Evolutionary conservation across 495 filamentous ascomycete species (phyloP).

Genomic region (Neurospora sp.): DNA sequence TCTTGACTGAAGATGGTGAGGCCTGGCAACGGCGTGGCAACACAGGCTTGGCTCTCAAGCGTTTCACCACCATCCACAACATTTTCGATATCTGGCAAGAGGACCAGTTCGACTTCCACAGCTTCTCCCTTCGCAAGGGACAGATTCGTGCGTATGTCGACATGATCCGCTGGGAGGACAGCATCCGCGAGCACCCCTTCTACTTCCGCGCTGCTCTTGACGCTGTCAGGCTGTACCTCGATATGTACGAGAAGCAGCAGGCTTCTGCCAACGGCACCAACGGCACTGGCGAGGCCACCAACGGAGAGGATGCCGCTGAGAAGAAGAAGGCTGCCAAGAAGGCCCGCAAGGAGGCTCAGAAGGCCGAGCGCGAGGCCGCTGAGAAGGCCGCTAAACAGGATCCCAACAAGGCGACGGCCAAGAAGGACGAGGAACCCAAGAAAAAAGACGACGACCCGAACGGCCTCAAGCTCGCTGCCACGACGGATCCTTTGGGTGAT

Average conservation of each 20-base stretch:
- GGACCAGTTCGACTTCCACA: conserved; percentile 98
- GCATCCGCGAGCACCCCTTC: conserved; percentile 83
- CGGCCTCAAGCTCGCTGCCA: conserved; percentile 66
- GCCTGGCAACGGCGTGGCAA: conserved; percentile 77
- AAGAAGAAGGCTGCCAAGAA: conserved; percentile 93
- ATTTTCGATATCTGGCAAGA: conserved; percentile 97
- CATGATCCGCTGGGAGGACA: conserved; percentile 94
- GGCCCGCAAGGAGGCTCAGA: conserved; percentile 84
- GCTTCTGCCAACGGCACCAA: conserved; percentile 43
- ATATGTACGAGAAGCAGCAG: conserved; percentile 67
- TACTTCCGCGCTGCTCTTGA: conserved; percentile 77
- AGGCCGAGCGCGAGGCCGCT: conserved; percentile 69
- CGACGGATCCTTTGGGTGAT: conserved; percentile 71
- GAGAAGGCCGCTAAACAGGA: conserved; percentile 65
- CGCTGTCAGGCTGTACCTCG: conserved; percentile 70
- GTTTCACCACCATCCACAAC: conserved; percentile 74
- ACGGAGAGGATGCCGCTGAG: conserved; percentile 55
- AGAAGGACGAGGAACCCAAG: conserved; percentile 46
- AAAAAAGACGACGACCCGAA: conserved; percentile 86
- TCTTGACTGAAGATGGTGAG: conserved; percentile 87
- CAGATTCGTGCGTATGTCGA: conserved; percentile 92
- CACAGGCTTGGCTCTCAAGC: conserved; percentile 78
- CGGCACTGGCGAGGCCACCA: conserved; percentile 33
- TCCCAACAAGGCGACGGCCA: conserved; percentile 46
- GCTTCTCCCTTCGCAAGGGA: conserved; percentile 89